Evolutionary conservation across 2,329 filamentous ascomycete species (phyloP).

Genomic region (Keithomyces neogunnii): DNA sequence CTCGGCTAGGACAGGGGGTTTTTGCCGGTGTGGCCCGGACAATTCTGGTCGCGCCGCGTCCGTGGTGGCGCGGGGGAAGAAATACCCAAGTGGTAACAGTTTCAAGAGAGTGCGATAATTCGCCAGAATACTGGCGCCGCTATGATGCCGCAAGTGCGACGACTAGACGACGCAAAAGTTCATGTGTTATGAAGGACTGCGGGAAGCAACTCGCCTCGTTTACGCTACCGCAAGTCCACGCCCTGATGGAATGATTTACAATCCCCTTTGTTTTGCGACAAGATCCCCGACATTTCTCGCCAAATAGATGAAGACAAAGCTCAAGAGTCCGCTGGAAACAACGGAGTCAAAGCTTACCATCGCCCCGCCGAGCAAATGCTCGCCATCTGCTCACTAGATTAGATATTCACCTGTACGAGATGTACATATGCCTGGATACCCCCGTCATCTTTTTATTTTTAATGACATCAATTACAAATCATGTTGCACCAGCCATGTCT

Average conservation of each 20-base stretch:
- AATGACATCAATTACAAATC: background rate
- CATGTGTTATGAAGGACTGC: background rate
- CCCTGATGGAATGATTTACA: background rate
- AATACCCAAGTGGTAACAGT: too few relatives aligned
- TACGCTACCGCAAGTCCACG: too few relatives aligned
- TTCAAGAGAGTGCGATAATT: too few relatives aligned
- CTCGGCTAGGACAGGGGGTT: background rate
- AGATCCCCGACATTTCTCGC: background rate
- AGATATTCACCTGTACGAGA: background rate
- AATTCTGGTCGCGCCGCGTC: too few relatives aligned
- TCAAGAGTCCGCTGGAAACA: too few relatives aligned
- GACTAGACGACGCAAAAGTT: background rate
- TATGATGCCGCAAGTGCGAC: background rate
- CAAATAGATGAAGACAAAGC: too few relatives aligned
- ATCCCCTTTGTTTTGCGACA: background rate
- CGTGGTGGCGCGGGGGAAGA: too few relatives aligned
- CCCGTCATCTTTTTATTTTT: background rate
- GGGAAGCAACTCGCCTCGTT: background rate
- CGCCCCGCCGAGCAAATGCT: background rate
- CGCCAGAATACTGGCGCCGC: too few relatives aligned
- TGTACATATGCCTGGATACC: background rate
- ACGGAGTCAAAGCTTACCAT: too few relatives aligned
- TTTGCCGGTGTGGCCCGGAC: too few relatives aligned
- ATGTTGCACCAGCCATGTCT: too few relatives aligned
- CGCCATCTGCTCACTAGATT: background rate